Percentiles rank a stretch among this genome's conserved stretches.
Evolutionary conservation across 192 early-diverging fungal species (phyloP).

Genomic region (Funneliformis geosporum): DNA sequence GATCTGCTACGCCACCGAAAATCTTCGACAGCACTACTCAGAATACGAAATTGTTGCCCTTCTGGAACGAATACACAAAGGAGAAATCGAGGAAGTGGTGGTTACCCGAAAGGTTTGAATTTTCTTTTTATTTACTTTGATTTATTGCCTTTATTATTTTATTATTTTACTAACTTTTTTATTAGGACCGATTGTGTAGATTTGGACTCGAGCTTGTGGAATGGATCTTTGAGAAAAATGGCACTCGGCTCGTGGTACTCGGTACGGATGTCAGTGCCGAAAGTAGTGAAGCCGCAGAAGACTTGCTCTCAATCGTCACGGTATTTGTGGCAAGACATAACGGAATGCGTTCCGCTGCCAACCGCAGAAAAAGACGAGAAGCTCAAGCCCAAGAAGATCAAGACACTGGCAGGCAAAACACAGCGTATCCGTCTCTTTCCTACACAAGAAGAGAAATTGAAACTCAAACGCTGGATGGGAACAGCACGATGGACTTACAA

Average conservation of each 20-base stretch:
- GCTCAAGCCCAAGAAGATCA: not conserved
- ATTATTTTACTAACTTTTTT: too few relatives aligned
- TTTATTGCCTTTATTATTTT: too few relatives aligned
- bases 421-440: not conserved
- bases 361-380: not conserved
- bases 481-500: not conserved
- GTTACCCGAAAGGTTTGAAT: conserved; percentile 28
- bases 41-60: too few relatives aligned
- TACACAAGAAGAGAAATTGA: too few relatives aligned
- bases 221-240: conserved; percentile 6
- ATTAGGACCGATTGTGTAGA: not conserved
- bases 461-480: not conserved
- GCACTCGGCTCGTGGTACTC: not conserved
- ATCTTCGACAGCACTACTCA: too few relatives aligned
- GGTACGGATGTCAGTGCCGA: conserved; percentile 9
- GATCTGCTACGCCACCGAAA: too few relatives aligned
- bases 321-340: conserved; percentile 22
- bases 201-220: conserved; percentile 16
- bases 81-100: conserved; percentile 14
- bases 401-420: conserved; percentile 10
- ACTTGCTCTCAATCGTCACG: conserved; percentile 23
- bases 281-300: conserved; percentile 12
- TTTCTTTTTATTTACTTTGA: too few relatives aligned
- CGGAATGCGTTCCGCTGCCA: not conserved
- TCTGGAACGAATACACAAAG: too few relatives aligned